phyloP scores from a whole-genome alignment of 805 yeast species.

The Saccharomycopsis vini region DNA sequence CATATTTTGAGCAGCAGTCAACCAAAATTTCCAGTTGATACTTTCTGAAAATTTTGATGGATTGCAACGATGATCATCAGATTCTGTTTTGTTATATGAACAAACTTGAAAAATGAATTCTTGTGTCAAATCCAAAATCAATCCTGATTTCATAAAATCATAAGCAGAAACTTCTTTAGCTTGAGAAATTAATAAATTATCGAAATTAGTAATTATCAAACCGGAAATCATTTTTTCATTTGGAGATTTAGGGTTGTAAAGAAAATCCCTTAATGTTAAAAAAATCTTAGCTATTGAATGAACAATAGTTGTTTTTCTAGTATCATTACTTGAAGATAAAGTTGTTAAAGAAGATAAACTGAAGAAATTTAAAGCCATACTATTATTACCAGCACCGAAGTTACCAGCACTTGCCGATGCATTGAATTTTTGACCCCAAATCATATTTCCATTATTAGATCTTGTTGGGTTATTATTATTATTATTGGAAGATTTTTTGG shows the following conservation, averaged over 20 bases:
- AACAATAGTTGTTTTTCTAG: slow-evolving; percentile 13
- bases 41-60: slow-evolving; percentile 15
- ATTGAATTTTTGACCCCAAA: slow-evolving; percentile 15
- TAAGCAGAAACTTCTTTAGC: slow-evolving; percentile 32
- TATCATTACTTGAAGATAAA: slow-evolving; percentile 1
- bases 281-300: slow-evolving; percentile 27
- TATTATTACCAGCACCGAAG: slow-evolving; percentile 5
- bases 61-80: slow-evolving; percentile 31
- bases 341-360: slow-evolving; percentile 5
- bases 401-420: slow-evolving; percentile 9
- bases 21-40: slow-evolving; percentile 75
- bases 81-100: slow-evolving; percentile 29
- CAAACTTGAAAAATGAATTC: slow-evolving; percentile 25
- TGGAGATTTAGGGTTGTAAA: slow-evolving; percentile 25
- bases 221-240: slow-evolving; percentile 23
- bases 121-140: slow-evolving; percentile 32
- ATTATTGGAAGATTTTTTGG: neutral
- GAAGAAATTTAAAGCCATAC: slow-evolving; percentile 17
- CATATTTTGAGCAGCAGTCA: slow-evolving; percentile 48
- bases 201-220: slow-evolving; percentile 24
- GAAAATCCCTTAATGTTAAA: slow-evolving; percentile 30
- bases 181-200: slow-evolving; percentile 28
- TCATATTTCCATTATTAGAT: neutral
- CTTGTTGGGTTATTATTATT: neutral
- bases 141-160: slow-evolving; percentile 32